phyloP scores from a whole-genome alignment of 805 yeast genomes.

The Candida parachauliodes region DNA sequence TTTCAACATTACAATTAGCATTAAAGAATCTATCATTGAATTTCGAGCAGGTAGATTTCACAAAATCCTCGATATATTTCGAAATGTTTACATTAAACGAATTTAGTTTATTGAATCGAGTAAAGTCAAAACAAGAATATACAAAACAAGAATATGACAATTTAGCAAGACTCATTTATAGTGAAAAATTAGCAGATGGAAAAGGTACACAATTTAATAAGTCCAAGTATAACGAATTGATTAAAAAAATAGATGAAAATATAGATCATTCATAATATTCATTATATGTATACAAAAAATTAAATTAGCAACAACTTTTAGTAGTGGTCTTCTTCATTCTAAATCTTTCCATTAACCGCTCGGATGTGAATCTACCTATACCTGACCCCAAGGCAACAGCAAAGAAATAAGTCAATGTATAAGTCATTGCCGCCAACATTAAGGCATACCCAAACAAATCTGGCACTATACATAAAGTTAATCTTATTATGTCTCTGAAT shows the following conservation, averaged over 20 bases:
- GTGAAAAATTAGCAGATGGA: conserved; percentile 40
- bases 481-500: conserved; percentile 53
- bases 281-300: not conserved
- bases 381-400: conserved; percentile 70
- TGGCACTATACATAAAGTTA: conserved; percentile 53
- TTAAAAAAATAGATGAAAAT: conserved; percentile 22
- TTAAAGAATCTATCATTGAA: conserved; percentile 52
- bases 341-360: conserved; percentile 37
- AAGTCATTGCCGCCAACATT: conserved; percentile 80
- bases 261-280: not conserved
- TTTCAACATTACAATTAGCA: conserved; percentile 66
- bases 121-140: conserved; percentile 34
- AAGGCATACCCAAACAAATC: conserved; percentile 67
- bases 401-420: conserved; percentile 62
- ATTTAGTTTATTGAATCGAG: conserved; percentile 40
- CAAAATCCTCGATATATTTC: conserved; percentile 51
- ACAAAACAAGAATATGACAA: conserved; percentile 45
- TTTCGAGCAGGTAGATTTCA: conserved; percentile 53
- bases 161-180: conserved; percentile 50
- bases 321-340: conserved; percentile 4
- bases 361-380: conserved; percentile 66
- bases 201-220: conserved; percentile 35
- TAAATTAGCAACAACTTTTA: conserved; percentile 7
- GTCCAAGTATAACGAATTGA: conserved; percentile 35
- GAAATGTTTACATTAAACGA: conserved; percentile 51